A percentile compares a stretch with the other conserved stretches of the same genome.
These are phyloP conservation scores for Kodamaea leandrae DNA, from an alignment of 805 yeast genomes.

Conservation along the genomic window DNA sequence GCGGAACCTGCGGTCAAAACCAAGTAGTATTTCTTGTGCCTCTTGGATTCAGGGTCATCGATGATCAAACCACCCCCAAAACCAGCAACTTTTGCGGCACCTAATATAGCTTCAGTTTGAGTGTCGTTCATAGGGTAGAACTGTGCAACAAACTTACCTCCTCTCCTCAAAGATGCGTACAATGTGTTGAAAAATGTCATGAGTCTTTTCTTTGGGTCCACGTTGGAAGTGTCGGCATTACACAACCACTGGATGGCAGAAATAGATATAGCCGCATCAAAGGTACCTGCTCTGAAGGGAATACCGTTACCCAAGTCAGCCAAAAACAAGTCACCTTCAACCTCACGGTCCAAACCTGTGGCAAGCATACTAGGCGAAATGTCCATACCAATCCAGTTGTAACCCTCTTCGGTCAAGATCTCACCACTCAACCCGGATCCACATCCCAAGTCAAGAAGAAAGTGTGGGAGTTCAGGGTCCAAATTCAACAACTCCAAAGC, in stretches of 20 bases:
- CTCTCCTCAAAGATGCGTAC: slow-evolving; percentile 81
- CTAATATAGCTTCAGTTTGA: slow-evolving; percentile 73
- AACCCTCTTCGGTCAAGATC: slow-evolving; percentile 89
- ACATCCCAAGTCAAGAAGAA: slow-evolving; percentile 89
- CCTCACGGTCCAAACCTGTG: slow-evolving; percentile 85
- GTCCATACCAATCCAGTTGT: slow-evolving; percentile 94
- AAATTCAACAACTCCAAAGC: slow-evolving; percentile 85
- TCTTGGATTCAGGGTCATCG: slow-evolving; percentile 90
- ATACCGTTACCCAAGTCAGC: slow-evolving; percentile 93
- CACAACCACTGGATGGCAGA: slow-evolving; percentile 98
- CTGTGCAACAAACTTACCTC: slow-evolving; percentile 97
- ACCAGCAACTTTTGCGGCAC: slow-evolving; percentile 90
- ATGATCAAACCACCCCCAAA: slow-evolving; percentile 94
- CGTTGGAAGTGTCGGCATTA: slow-evolving; percentile 82
- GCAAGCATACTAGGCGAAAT: slow-evolving; percentile 95
- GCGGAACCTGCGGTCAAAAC: slow-evolving; percentile 84
- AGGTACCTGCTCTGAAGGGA: slow-evolving; percentile 93
- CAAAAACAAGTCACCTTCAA: slow-evolving; percentile 88
- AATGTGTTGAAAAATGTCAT: slow-evolving; percentile 82
- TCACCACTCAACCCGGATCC: slow-evolving; percentile 97
- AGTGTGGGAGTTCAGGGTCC: slow-evolving; percentile 56
- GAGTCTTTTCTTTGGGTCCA: slow-evolving; percentile 81
- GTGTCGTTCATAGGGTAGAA: slow-evolving; percentile 90
- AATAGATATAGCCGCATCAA: slow-evolving; percentile 93
- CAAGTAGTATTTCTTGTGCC: slow-evolving; percentile 85